Evolutionary conservation across 805 yeast species (phyloP), one percentile per base, ranked within the genome.

Genomic region (Clavispora carvajalis): DNA sequence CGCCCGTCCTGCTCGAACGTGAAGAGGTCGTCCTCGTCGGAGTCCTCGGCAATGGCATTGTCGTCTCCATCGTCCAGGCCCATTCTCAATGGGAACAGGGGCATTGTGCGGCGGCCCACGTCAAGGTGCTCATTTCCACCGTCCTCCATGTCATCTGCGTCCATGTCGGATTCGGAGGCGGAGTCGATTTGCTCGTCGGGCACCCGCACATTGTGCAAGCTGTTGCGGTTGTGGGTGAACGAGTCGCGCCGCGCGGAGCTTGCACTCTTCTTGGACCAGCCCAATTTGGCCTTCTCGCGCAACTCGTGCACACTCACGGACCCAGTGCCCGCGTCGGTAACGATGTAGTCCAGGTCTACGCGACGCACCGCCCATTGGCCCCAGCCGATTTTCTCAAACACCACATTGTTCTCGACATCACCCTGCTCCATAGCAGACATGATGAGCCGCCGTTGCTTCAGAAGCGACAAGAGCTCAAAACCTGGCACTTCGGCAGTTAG

Each of bases 301-400:
- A 64, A 49, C 33, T 67, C 71, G 37, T 63, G 59, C 22, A 67
- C 62, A 39, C 44, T 51, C 48, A 41, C 30, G 57, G 61, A 46
- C 44, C 59, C 48, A 55, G 62, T 62, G 15, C 37, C 49, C n/a
- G 53, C 43, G 26, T 51, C 77, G 31, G 76, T 73, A 53, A 73
- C 58, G 60, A 70, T 52, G 53, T 53, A 58, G 60, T 74, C 67
- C 22, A 62, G 72, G 57, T 61, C 73, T 52, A 54, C 77, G 36
- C 68, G 65, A 52, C 80, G 74, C 3, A 90, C 95, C 18, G 85
- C 85, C 98, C 98, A 90, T 60, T 90, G 95, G 44, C 98, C 98
- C 98, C 98, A 90, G 17, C 97, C 96, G 23, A 90, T 88, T 64
- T 90, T 90, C 55, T 88, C 95, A 64, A 90, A 90, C 12, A 83